Evolutionary conservation across 2,329 filamentous ascomycete species (phyloP).

Genomic region (Arthroderma sp.): DNA sequence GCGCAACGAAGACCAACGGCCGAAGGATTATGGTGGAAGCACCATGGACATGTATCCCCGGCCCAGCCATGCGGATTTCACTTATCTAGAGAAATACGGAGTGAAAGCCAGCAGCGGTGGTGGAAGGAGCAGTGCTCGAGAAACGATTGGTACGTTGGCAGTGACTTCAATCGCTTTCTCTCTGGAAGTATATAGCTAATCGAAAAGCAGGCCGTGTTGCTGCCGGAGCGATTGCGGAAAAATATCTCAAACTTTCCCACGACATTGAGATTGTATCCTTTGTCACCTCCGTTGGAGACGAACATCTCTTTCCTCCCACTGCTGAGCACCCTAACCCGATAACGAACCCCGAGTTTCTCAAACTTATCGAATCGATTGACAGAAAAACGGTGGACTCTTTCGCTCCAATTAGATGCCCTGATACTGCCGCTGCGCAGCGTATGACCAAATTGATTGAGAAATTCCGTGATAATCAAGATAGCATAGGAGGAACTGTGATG

Average conservation of each 20-base stretch:
- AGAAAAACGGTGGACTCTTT: slow-evolving; percentile 63
- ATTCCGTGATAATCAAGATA: slow-evolving; percentile 67
- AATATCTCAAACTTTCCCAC: slow-evolving; percentile 70
- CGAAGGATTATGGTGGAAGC: slow-evolving; percentile 75
- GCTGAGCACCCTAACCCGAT: slow-evolving; percentile 53
- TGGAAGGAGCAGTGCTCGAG: slow-evolving; percentile 78
- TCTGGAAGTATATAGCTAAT: not conserved
- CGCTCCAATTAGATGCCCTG: slow-evolving; percentile 77
- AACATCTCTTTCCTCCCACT: slow-evolving; percentile 63
- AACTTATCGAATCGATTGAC: slow-evolving; percentile 57
- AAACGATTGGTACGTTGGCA: slow-evolving; percentile 61
- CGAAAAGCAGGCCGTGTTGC: slow-evolving; percentile 58
- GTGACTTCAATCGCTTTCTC: not conserved
- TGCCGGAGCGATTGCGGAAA: slow-evolving; percentile 83
- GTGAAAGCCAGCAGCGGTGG: slow-evolving; percentile 84
- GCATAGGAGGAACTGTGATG: slow-evolving; percentile 87
- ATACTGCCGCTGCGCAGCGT: slow-evolving; percentile 46
- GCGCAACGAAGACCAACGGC: slow-evolving; percentile 82
- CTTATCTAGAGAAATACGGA: slow-evolving; percentile 94
- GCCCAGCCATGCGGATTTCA: slow-evolving; percentile 90
- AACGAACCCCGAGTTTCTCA: slow-evolving; percentile 66
- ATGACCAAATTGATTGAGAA: slow-evolving; percentile 73
- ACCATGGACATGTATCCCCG: slow-evolving; percentile 89
- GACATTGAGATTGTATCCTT: slow-evolving; percentile 87
- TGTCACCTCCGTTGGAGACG: slow-evolving; percentile 68